These are phyloP conservation scores for Chondrus crispus DNA, from an alignment of 23 red algal species.

Conservation along the genomic window DNA sequence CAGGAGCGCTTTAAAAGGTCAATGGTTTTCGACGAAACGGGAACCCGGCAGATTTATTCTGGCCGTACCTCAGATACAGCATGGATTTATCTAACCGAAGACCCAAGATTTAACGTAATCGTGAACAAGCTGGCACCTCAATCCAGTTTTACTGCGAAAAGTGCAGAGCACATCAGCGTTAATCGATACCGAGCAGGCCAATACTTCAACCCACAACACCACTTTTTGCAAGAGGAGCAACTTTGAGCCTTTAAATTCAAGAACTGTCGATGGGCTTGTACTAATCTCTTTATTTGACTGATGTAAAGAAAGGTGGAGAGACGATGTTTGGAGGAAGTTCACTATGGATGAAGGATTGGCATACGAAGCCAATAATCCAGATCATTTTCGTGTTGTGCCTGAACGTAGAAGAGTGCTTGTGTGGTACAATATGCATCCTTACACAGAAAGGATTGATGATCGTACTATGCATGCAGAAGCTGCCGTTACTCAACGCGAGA, in stretches of 20 bases:
- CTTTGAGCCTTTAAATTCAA: not conserved
- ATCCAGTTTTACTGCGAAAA: not conserved
- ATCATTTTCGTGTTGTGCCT: slow-evolving; percentile 11
- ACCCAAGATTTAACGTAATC: not conserved
- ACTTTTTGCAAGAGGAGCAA: slow-evolving; percentile 18
- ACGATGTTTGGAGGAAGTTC: slow-evolving; percentile 29
- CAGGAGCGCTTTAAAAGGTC: not conserved
- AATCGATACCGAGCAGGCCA: not conserved
- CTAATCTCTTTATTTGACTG: slow-evolving; percentile 26
- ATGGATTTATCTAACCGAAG: slow-evolving; percentile 2
- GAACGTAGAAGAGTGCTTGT: slow-evolving; percentile 20
- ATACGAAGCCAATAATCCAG: not conserved
- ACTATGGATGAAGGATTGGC: not conserved
- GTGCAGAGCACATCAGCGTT: not conserved
- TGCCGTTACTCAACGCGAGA: slow-evolving; percentile 3
- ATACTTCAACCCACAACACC: slow-evolving; percentile 15
- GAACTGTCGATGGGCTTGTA: slow-evolving; percentile 25
- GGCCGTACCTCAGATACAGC: not conserved
- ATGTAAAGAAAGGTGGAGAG: slow-evolving; percentile 35
- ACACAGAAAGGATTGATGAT: slow-evolving; percentile 11
- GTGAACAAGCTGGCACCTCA: not conserved
- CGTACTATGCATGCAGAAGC: slow-evolving; percentile 39
- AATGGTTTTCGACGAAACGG: not conserved
- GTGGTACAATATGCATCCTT: slow-evolving; percentile 43
- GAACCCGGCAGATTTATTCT: not conserved